Conservation (phyloP, 225 moss, liverwort and hornwort genomes). For the Polytrichum formosum region DNA sequence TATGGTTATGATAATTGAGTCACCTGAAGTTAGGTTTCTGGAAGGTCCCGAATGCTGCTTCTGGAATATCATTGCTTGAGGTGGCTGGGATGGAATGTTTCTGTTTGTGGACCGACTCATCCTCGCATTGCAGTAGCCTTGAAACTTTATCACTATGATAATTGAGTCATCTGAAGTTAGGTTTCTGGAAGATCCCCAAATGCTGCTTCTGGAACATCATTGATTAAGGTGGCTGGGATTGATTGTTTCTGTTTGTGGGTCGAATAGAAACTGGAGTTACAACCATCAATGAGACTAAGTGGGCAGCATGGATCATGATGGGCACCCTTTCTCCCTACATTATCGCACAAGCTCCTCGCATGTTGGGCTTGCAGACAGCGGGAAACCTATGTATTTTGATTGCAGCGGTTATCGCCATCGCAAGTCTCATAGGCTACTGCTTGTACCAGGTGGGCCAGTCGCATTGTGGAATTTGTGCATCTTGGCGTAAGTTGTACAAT, state of each 20-base stretch:
- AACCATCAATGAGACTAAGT: slow-evolving; percentile 77
- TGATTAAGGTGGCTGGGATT: background rate
- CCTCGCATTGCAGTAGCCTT: too few species aligned
- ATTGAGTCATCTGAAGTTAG: too few species aligned
- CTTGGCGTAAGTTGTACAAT: too few species aligned
- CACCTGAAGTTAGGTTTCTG: too few species aligned
- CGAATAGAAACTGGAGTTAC: slow-evolving; percentile 79
- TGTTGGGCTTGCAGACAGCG: slow-evolving; percentile 53
- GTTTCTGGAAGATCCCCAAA: too few species aligned
- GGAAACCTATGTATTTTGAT: slow-evolving; percentile 56
- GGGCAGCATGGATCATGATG: slow-evolving; percentile 98
- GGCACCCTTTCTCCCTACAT: slow-evolving; percentile 73
- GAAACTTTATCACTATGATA: too few species aligned
- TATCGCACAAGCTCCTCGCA: slow-evolving; percentile 74
- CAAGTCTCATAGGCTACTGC: slow-evolving; percentile 66
- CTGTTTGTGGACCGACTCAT: too few species aligned
- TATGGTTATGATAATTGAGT: too few species aligned
- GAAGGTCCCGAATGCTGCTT: too few species aligned
- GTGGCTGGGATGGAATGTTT: too few species aligned
- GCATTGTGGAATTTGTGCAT: too few species aligned
- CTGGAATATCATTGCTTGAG: too few species aligned
- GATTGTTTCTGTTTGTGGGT: background rate
- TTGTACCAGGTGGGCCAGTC: slow-evolving; percentile 64
- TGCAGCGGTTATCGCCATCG: slow-evolving; percentile 40
- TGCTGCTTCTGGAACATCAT: background rate